Conservation (phyloP, 176 grass and related monocot genomes). For the Avena eriantha region DNA sequence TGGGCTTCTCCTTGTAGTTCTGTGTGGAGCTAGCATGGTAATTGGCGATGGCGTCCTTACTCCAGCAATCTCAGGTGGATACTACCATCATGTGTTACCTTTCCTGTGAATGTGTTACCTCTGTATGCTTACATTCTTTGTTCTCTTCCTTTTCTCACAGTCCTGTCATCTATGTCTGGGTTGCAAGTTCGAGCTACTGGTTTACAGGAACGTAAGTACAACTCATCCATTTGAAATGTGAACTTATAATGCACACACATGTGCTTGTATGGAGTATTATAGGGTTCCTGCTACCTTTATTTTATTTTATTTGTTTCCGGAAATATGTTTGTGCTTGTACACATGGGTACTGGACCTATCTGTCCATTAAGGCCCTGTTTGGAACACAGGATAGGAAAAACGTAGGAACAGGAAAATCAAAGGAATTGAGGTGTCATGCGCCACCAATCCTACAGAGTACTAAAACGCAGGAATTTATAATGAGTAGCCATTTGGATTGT, state of each 20-base stretch:
- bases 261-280: neutral
- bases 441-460: too few relatives aligned
- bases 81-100: constrained; percentile 15
- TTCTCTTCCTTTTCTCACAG: constrained; percentile 61
- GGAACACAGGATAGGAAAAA: too few relatives aligned
- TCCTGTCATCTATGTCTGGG: constrained; percentile 94
- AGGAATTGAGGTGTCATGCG: too few relatives aligned
- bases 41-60: constrained; percentile 96
- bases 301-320: neutral
- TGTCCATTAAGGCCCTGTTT: too few relatives aligned
- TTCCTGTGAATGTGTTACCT: constrained; percentile 25
- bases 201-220: constrained; percentile 74
- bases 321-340: too few relatives aligned
- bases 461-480: too few relatives aligned
- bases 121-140: constrained; percentile 32
- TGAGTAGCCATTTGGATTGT: too few relatives aligned
- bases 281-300: neutral
- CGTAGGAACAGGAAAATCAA: too few relatives aligned
- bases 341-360: too few relatives aligned
- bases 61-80: constrained; percentile 91
- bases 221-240: constrained; percentile 18
- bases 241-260: constrained; percentile 14
- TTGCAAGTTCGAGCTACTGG: constrained; percentile 71
- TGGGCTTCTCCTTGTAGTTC: constrained; percentile 77
- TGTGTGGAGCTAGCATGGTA: constrained; percentile 93